Evolutionary conservation across 495 filamentous ascomycete species (phyloP).

Genomic region (Penicillium riverlandense): DNA sequence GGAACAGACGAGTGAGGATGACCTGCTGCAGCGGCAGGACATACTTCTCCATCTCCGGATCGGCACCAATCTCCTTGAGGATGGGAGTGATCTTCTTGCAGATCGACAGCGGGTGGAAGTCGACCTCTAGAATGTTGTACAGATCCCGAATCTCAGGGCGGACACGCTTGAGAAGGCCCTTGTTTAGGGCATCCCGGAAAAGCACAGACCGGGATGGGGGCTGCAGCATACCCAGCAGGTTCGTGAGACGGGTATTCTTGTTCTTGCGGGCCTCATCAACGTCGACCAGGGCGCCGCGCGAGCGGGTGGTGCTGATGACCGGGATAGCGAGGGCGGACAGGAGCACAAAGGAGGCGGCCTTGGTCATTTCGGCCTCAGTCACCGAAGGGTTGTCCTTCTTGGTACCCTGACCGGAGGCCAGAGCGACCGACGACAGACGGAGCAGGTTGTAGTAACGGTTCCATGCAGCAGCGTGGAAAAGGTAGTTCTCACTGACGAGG

Average conservation of each 20-base stretch:
- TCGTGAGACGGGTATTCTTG: constrained; percentile 95
- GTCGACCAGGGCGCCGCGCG: constrained; percentile 89
- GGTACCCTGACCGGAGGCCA: constrained; percentile 72
- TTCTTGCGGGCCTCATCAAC: constrained; percentile 97
- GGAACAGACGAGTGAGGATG: constrained; percentile 95
- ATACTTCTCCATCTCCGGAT: constrained; percentile 96
- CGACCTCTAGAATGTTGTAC: constrained; percentile 97
- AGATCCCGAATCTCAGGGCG: constrained; percentile 90
- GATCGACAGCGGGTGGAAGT: constrained; percentile 97
- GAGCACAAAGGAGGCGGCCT: constrained; percentile 91
- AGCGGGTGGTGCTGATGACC: constrained; percentile 96
- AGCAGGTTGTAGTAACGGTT: constrained; percentile 95
- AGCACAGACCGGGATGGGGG: constrained; percentile 83
- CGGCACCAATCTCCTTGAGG: constrained; percentile 84
- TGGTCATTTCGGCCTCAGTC: constrained; percentile 78
- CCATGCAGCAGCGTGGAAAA: constrained; percentile 98
- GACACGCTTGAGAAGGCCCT: constrained; percentile 84
- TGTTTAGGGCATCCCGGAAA: constrained; percentile 93
- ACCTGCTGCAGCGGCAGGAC: constrained; percentile 93
- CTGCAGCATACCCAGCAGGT: constrained; percentile 85
- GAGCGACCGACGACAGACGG: constrained; percentile 76
- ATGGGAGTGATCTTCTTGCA: constrained; percentile 99
- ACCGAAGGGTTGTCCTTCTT: constrained; percentile 95
- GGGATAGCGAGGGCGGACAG: constrained; percentile 92
- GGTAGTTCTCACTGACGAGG: constrained; percentile 96